Conservation (phyloP, 1,139 yeast species). For the Lodderomyces elongisporus region DNA sequence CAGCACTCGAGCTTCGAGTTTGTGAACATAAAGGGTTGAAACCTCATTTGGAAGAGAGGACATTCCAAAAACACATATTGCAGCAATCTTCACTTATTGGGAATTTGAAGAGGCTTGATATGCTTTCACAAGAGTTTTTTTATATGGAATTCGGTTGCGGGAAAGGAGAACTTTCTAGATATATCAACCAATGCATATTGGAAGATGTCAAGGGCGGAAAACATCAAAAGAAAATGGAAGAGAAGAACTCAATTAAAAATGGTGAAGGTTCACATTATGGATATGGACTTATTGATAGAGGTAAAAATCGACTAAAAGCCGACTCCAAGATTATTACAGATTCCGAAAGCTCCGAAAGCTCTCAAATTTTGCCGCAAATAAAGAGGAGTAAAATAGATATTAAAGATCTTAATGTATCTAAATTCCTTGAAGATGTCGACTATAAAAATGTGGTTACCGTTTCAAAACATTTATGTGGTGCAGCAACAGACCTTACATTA, state of each 20-base stretch:
- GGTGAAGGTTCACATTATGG: conserved; percentile 22
- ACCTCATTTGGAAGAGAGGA: conserved; percentile 40
- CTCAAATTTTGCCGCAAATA: conserved; percentile 27
- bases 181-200: conserved; percentile 47
- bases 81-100: conserved; percentile 84
- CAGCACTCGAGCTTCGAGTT: conserved; percentile 9
- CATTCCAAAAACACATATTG: conserved; percentile 67
- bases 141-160: conserved; percentile 89
- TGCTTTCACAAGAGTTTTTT: conserved; percentile 34
- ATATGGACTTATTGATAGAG: conserved; percentile 69
- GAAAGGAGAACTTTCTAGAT: conserved; percentile 75
- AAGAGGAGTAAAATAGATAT: conserved; percentile 67
- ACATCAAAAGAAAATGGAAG: background rate
- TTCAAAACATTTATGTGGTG: conserved; percentile 90
- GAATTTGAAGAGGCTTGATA: conserved; percentile 44
- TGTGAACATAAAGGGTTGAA: conserved; percentile 28
- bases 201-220: conserved; percentile 14
- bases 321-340: conserved; percentile 66
- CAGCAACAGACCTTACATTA: conserved; percentile 83
- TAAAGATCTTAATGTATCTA: conserved; percentile 59
- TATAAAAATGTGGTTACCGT: conserved; percentile 46
- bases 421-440: conserved; percentile 30
- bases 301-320: conserved; percentile 71
- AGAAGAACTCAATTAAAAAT: conserved; percentile 12
- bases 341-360: conserved; percentile 13